Percentiles rank a stretch among this genome's conserved stretches.
These are phyloP conservation scores for Sclerotinia spermophila DNA, from an alignment of 2,329 filamentous ascomycete species.

Conservation along the genomic window DNA sequence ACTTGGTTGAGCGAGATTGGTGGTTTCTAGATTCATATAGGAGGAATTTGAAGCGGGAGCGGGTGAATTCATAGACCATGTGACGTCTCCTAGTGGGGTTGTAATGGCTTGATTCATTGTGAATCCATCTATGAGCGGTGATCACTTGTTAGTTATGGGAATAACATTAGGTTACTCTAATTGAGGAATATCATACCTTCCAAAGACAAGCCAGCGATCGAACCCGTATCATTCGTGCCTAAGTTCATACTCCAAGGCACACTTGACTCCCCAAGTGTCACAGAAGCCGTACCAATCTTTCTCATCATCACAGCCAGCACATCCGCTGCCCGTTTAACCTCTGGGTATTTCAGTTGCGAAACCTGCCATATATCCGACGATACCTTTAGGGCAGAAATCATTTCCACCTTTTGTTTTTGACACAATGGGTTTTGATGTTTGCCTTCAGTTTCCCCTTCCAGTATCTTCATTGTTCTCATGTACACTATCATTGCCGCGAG, in stretches of 20 bases:
- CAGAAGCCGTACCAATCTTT: neutral
- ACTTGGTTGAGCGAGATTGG: neutral
- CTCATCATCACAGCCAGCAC: conserved; percentile 11
- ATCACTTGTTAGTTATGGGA: neutral
- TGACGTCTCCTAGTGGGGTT: neutral
- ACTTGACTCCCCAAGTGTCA: neutral
- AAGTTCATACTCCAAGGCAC: neutral
- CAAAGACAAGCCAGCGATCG: conserved; percentile 3
- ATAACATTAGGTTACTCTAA: neutral
- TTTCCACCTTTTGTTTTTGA: neutral
- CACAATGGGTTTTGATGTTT: neutral
- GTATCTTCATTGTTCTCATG: conserved; percentile 6
- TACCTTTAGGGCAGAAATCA: conserved; percentile 2
- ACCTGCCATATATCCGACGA: neutral
- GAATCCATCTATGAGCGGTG: neutral
- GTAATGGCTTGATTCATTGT: neutral
- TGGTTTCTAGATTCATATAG: neutral
- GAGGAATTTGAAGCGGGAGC: neutral
- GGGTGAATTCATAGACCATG: neutral
- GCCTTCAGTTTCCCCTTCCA: neutral
- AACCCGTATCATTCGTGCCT: neutral
- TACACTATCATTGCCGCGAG: conserved; percentile 49
- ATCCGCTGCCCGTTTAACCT: neutral
- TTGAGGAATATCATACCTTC: neutral
- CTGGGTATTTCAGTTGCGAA: neutral